Conservation (phyloP, 768 basidiomycete genomes). For the Mycena crocata region DNA sequence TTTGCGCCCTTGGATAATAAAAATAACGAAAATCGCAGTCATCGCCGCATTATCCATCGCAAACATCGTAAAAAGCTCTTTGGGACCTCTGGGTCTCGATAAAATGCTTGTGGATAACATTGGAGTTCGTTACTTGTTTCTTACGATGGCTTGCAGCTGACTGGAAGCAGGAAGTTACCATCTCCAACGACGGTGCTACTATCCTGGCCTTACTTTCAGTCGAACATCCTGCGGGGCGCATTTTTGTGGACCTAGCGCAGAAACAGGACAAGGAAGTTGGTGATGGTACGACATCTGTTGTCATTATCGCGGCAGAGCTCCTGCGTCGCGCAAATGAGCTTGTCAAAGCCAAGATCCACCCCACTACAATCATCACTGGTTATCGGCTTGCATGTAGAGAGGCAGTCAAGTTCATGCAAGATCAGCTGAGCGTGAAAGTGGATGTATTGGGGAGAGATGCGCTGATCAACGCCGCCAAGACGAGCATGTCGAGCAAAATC, state of each 20-base stretch:
- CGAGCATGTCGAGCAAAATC: slow-evolving; percentile 98
- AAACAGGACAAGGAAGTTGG: slow-evolving; percentile 99
- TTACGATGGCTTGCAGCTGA: not conserved
- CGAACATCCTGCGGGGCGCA: slow-evolving; percentile 96
- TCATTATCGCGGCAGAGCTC: slow-evolving; percentile 97
- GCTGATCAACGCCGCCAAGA: slow-evolving; percentile 96
- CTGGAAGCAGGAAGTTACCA: slow-evolving; percentile 89
- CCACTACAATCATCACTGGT: slow-evolving; percentile 98
- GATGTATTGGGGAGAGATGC: slow-evolving; percentile 93
- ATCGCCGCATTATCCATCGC: slow-evolving; percentile 96
- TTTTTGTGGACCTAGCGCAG: slow-evolving; percentile 98
- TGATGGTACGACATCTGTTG: slow-evolving; percentile 98
- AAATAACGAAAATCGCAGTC: slow-evolving; percentile 60
- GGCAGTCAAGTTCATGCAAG: slow-evolving; percentile 97
- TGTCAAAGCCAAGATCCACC: slow-evolving; percentile 98
- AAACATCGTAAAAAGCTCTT: slow-evolving; percentile 95
- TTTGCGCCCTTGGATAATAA: not conserved
- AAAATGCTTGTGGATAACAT: slow-evolving; percentile 99
- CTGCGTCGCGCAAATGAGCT: slow-evolving; percentile 97
- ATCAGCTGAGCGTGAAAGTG: slow-evolving; percentile 95
- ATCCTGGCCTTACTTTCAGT: slow-evolving; percentile 94
- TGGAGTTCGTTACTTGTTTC: slow-evolving; percentile 73
- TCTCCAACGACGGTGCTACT: slow-evolving; percentile 99
- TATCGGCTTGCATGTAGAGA: slow-evolving; percentile 97
- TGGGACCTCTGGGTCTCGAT: slow-evolving; percentile 95